A percentile compares a stretch with the other conserved stretches of the same genome.
Evolutionary conservation across 2,329 filamentous ascomycete genomes (phyloP).

Genomic region (Aspergillus calidoustus): DNA sequence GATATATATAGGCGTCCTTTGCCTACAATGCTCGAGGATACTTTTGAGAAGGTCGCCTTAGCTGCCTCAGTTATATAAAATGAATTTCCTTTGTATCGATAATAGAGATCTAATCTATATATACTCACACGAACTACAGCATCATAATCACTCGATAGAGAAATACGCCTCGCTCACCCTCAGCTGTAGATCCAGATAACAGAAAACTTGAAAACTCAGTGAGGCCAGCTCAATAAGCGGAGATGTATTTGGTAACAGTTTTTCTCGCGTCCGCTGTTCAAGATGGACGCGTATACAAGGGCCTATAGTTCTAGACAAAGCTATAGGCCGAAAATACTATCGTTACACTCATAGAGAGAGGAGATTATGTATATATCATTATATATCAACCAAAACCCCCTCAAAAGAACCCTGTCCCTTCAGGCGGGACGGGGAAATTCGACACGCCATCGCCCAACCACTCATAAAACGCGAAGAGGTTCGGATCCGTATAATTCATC

Average conservation of each 20-base stretch:
- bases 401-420: conserved; percentile 31
- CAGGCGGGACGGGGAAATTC: conserved; percentile 31
- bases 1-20: not conserved
- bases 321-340: not conserved
- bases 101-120: not conserved
- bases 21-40: not conserved
- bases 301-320: no score
- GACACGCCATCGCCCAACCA: conserved; percentile 42
- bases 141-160: no score
- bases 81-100: not conserved
- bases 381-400: not conserved
- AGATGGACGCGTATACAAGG: not conserved
- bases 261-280: not conserved
- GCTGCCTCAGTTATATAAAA: not conserved
- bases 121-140: no score
- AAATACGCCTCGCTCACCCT: not conserved
- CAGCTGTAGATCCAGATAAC: no score
- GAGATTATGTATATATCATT: not conserved
- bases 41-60: not conserved
- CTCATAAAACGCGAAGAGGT: conserved; percentile 35
- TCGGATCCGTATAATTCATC: conserved; percentile 30
- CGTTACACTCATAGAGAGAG: not conserved
- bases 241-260: not conserved
- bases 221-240: not conserved
- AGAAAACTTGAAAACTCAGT: not conserved